Evolutionary conservation across 495 filamentous ascomycete species (phyloP).

Genomic region (Penicillium odoratum): DNA sequence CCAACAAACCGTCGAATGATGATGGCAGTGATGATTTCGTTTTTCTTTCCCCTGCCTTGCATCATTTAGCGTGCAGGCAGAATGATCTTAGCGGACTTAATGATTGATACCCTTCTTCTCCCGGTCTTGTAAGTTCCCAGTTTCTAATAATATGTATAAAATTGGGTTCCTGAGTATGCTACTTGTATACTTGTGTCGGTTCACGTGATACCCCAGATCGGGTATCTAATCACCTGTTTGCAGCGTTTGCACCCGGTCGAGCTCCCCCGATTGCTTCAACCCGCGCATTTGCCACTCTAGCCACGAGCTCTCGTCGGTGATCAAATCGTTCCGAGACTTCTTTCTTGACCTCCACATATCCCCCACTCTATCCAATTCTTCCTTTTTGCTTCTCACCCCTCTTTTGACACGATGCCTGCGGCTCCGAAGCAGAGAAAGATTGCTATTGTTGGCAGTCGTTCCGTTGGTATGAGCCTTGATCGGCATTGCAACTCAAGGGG

Average conservation of each 20-base stretch:
- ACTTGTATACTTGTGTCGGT: neutral
- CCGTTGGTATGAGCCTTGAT: conserved; percentile 70
- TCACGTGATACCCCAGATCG: neutral
- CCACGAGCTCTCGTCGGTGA: conserved; percentile 4
- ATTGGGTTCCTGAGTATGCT: neutral
- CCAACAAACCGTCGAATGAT: conserved; percentile 15
- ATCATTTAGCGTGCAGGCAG: neutral
- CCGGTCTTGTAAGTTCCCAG: too few relatives aligned
- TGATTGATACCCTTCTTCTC: neutral
- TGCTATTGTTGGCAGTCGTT: conserved; percentile 95
- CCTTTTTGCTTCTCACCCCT: neutral
- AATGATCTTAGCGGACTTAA: neutral
- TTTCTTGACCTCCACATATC: neutral
- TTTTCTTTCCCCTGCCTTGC: neutral
- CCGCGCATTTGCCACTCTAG: conserved; percentile 28
- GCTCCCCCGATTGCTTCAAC: conserved; percentile 24
- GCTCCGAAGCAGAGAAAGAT: conserved; percentile 96
- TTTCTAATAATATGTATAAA: too few relatives aligned
- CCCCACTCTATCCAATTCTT: neutral
- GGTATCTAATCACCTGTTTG: conserved; percentile 20
- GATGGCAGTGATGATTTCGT: neutral
- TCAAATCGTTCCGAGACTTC: conserved; percentile 1
- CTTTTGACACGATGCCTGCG: conserved; percentile 63
- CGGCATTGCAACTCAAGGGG: neutral
- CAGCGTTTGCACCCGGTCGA: conserved; percentile 28